Evolutionary conservation across 805 yeast genomes (phyloP), one percentile per base, ranked within the genome.

Genomic region (Candida nanaspora): DNA sequence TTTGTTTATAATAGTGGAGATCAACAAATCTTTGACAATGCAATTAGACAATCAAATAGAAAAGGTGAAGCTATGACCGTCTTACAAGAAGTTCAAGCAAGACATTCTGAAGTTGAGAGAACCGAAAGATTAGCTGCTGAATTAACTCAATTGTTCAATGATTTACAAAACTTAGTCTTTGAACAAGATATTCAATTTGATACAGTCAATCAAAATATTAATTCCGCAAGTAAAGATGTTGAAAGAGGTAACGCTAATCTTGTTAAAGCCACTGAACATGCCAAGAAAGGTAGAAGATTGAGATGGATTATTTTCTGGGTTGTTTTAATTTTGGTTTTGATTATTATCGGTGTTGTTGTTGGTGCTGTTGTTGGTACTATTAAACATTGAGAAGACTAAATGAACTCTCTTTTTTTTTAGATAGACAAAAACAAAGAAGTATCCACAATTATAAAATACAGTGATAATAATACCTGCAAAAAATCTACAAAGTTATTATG

Each of bases 21-120:
- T 40, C 88, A 83, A 59, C 98, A 91, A 67, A 86, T 89, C 53
- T 93, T 93, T 67, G 87, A 94, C 44, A 95, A 88, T 65, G 97
- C 97, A 15, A 72, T 87, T 48, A 70, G 82, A 68, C 83, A 83
- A 64, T 81, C 88, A 41, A 85, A 86, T 59, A 81, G 95, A 66
- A 78, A 88, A 58, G 95, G 95, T 52, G 96, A 93, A 66, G 97
- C 98, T 33, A 79, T 93, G 62, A 80, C 96, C 27, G 98, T 94
- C 2, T 74, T 93, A 53, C 86, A 87, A 55, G 98, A 93, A 68
- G 98, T 93, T 42, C 96, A 91, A 68, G 80, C 85, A 39, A 82
- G 98, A 68, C 98, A 93, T 69, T 82, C 84, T 61, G 98, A 93
- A 68, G 78, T 93, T 57, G 84, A 86, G 68, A 86, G 87, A 70